These are phyloP conservation scores for Neltuma alba DNA, from an alignment of 306 rosid species.

Conservation along the genomic window DNA sequence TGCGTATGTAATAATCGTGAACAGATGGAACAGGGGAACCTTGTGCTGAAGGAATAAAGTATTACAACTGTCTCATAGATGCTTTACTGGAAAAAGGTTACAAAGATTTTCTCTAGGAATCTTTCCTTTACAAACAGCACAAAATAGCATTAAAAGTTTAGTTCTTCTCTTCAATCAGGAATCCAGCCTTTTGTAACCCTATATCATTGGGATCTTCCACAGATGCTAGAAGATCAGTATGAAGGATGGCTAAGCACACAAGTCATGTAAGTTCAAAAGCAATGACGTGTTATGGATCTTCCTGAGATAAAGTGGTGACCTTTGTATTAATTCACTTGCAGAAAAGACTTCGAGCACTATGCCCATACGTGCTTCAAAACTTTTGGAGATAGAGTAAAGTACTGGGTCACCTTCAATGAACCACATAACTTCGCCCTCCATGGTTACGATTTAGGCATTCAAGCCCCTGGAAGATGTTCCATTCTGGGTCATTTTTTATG, in stretches of 20 bases:
- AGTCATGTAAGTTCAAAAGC: constrained; percentile 63
- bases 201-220: constrained; percentile 97
- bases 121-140: not conserved
- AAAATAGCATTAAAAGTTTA: constrained; percentile 25
- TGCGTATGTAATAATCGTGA: constrained; percentile 14
- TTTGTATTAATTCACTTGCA: constrained; percentile 40
- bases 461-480: constrained; percentile 94
- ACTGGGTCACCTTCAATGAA: constrained; percentile 95
- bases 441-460: constrained; percentile 90
- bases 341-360: constrained; percentile 83
- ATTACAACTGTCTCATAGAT: constrained; percentile 83
- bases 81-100: constrained; percentile 82
- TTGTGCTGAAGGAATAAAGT: constrained; percentile 72
- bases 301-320: constrained; percentile 13
- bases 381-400: constrained; percentile 89
- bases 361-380: constrained; percentile 82
- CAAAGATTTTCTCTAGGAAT: constrained; percentile 23
- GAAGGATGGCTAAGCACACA: constrained; percentile 87
- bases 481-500: constrained; percentile 73
- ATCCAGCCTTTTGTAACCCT: constrained; percentile 85
- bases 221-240: constrained; percentile 79
- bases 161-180: constrained; percentile 58
- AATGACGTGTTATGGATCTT: not conserved
- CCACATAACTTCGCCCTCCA: constrained; percentile 80
- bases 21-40: constrained; percentile 89